Base-by-base conservation (phyloP, 1,284 basidiomycete genomes). In the Cerrena zonata region DNA sequence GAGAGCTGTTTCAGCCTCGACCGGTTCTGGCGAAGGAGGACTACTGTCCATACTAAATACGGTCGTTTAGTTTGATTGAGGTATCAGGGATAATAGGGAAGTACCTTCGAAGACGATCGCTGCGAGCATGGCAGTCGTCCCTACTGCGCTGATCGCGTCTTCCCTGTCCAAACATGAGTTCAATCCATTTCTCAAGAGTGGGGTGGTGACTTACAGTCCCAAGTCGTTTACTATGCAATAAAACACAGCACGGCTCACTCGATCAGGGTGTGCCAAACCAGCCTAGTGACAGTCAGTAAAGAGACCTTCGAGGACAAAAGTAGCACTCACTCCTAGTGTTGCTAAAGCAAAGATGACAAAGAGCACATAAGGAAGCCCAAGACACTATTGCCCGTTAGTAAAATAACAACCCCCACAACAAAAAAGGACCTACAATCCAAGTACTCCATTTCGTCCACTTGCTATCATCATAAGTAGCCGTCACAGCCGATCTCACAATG, bases 191-290 rank as follows among this genome's bases (percentile, higher is more conserved):
- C 13, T 23, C 5, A 30, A 36, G 18, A 41, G 4, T 21, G 11
- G 30, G 15, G 40, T 23, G 11, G 47, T 15, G 23, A 48, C 56
- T 51, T 10, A 58, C 56, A 56, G 44, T 12, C 18, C 21, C n/a
- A 5, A 13, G 22, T 53, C 46, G 36, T 58, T 45, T 2, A 58
- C 51, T 30, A 53, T 37, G 41, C 57, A 58, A 43, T 58, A 58
- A 36, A 56, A 58, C 13, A 49, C 18, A 10, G 47, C 57, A 10
- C 57, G 53, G 44, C 49, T 45, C 12, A 58, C 57, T 4, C 23
- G 12, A 7, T 50, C 30, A n/a, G 55, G 57, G 5, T 58, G 23
- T 10, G 21, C 5, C 5, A 54, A 44, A 19, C 57, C 57, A n/a
- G 56, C 24, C 57, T 58, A 30, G 15, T 23, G 41, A 27, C 23